phyloP scores from a whole-genome alignment of 2,329 filamentous ascomycete species.

The Pseudopyrenochaeta lycopersici region DNA sequence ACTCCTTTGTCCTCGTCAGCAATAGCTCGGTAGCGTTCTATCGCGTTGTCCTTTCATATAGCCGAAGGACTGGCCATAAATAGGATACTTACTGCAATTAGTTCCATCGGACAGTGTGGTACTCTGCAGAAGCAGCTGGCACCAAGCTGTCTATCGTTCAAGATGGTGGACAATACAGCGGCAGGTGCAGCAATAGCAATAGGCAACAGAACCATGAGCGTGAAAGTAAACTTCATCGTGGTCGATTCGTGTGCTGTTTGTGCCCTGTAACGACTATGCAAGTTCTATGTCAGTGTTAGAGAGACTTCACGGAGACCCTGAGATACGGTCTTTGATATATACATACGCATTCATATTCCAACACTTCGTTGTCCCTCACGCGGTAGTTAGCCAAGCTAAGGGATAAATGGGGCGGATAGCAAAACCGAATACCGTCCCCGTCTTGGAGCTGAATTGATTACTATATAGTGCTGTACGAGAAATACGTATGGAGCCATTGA shows the following conservation, averaged over 20 bases:
- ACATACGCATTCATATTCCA: background rate
- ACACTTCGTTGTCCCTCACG: background rate
- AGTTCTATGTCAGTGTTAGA: no score
- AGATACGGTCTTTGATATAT: background rate
- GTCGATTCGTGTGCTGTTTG: background rate
- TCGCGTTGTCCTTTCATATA: background rate
- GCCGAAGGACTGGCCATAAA: background rate
- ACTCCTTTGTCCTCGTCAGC: constrained; percentile 16
- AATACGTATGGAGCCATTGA: background rate
- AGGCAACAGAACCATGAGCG: constrained; percentile 14
- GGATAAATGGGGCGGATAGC: background rate
- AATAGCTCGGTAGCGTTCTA: background rate
- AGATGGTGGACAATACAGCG: background rate
- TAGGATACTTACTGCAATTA: constrained; percentile 19
- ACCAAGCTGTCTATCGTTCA: background rate
- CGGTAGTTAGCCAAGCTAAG: background rate
- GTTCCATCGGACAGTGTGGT: constrained; percentile 21
- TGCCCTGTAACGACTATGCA: background rate
- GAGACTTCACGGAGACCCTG: no score
- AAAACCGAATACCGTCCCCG: background rate
- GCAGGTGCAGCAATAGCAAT: constrained; percentile 10
- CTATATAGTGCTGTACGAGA: background rate
- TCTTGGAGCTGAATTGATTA: background rate
- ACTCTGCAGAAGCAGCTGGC: constrained; percentile 6
- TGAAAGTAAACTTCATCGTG: constrained; percentile 14